A percentile compares a stretch with the other conserved stretches of the same genome.
These are phyloP conservation scores for Filosporella fistucella DNA, from an alignment of 495 filamentous ascomycete species.

Conservation along the genomic window DNA sequence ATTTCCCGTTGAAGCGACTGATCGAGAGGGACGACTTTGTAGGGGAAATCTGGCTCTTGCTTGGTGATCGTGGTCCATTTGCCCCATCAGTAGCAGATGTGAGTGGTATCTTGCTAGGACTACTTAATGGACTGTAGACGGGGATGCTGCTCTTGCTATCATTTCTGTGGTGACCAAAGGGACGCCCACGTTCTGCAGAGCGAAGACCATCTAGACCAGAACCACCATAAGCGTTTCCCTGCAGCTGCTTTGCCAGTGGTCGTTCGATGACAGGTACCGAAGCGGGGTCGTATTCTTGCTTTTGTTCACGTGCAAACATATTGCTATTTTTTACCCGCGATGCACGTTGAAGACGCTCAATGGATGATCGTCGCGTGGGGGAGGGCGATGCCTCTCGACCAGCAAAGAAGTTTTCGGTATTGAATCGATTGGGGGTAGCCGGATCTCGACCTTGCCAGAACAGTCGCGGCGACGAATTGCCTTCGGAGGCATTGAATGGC, in stretches of 20 bases:
- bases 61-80: slow-evolving; percentile 53
- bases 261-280: slow-evolving; percentile 68
- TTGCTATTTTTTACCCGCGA: slow-evolving; percentile 96
- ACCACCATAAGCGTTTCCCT: slow-evolving; percentile 56
- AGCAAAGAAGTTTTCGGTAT: slow-evolving; percentile 66
- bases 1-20: slow-evolving; percentile 60
- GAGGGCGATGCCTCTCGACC: slow-evolving; percentile 56
- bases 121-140: slow-evolving; percentile 23
- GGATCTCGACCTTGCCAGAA: slow-evolving; percentile 84
- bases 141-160: slow-evolving; percentile 46
- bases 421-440: slow-evolving; percentile 56
- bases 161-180: slow-evolving; percentile 35
- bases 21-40: slow-evolving; percentile 79
- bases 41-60: slow-evolving; percentile 71
- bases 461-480: slow-evolving; percentile 64
- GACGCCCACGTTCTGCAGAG: slow-evolving; percentile 29
- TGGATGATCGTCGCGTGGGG: slow-evolving; percentile 73
- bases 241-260: slow-evolving; percentile 66
- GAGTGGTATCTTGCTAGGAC: slow-evolving; percentile 18
- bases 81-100: slow-evolving; percentile 2
- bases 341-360: slow-evolving; percentile 88
- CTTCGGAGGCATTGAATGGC: slow-evolving; percentile 50
- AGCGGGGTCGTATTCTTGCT: slow-evolving; percentile 86
- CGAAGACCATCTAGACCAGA: slow-evolving; percentile 41
- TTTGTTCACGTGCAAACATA: slow-evolving; percentile 85